Percentiles rank a stretch among this genome's conserved stretches.
phyloP scores from a whole-genome alignment of 345 rosid genomes.

The Limnanthes douglasii region DNA sequence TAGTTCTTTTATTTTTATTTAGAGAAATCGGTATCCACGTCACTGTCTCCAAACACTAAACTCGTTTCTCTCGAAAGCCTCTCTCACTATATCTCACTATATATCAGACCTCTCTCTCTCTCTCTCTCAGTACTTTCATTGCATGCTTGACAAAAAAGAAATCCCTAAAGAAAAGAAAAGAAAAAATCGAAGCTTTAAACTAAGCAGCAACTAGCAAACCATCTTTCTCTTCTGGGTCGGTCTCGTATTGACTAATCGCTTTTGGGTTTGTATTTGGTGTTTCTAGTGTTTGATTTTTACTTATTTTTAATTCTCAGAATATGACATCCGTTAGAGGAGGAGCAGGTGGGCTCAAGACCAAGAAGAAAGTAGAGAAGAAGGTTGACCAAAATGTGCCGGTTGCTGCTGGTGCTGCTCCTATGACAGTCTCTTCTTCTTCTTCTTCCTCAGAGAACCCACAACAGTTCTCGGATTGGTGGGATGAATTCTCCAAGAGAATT shows the following conservation, averaged over 20 bases:
- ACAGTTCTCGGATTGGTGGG: conserved; percentile 85
- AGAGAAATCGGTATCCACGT: not conserved
- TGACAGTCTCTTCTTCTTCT: conserved; percentile 4
- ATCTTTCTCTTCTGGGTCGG: too few relatives aligned
- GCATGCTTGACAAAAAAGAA: not conserved
- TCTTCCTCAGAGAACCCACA: conserved; percentile 9
- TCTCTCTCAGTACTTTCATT: not conserved
- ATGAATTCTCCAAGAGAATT: conserved; percentile 51
- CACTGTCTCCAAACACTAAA: not conserved
- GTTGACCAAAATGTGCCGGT: conserved; percentile 45
- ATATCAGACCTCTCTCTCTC: not conserved
- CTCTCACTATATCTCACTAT: not conserved
- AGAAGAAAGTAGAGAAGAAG: conserved; percentile 42
- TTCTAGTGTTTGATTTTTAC: too few relatives aligned
- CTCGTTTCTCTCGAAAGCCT: not conserved
- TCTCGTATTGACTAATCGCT: too few relatives aligned
- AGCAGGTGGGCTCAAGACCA: conserved; percentile 31
- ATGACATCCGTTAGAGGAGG: too few relatives aligned
- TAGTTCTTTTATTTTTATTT: too few relatives aligned
- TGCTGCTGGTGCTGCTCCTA: conserved; percentile 15
- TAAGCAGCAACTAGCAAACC: not conserved
- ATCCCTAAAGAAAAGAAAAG: not conserved
- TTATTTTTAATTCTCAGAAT: too few relatives aligned
- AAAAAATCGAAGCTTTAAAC: not conserved
- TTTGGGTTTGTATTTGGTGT: too few relatives aligned